Percentiles rank a stretch among this genome's conserved stretches.
Evolutionary conservation across 2,329 filamentous ascomycete species (phyloP).

Genomic region (Onygenales sp.): DNA sequence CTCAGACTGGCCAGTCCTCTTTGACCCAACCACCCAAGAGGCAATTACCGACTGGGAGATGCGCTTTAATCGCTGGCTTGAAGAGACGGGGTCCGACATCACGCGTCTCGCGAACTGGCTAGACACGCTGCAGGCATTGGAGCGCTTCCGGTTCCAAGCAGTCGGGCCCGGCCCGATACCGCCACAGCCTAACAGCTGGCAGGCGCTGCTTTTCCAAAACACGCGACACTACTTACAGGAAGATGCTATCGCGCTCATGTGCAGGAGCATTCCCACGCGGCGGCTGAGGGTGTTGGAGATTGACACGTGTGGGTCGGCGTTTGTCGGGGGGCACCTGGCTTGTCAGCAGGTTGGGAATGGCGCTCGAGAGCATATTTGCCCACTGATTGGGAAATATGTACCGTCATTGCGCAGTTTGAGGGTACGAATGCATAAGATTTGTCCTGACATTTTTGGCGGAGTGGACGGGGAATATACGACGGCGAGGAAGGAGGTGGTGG

Average conservation of each 20-base stretch:
- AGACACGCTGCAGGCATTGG: neutral
- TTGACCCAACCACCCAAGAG: neutral
- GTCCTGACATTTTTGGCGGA: constrained; percentile 4
- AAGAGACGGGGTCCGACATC: neutral
- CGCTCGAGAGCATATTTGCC: constrained; percentile 1
- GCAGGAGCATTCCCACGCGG: neutral
- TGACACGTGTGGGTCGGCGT: constrained; percentile 3
- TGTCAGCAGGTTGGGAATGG: neutral
- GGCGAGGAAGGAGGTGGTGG: neutral
- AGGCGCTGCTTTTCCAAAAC: neutral
- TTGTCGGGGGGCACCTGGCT: neutral
- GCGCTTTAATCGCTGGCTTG: neutral
- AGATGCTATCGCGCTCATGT: neutral
- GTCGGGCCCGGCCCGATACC: neutral
- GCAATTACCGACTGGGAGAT: neutral
- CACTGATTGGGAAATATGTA: neutral
- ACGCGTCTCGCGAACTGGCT: neutral
- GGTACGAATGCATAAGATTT: constrained; percentile 5
- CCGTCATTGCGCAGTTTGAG: neutral
- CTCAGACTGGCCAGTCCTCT: neutral
- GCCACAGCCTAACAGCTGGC: neutral
- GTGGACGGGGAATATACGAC: neutral
- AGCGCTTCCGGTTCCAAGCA: constrained; percentile 1
- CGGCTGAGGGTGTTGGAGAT: constrained; percentile 1
- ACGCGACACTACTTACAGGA: neutral